Evolutionary conservation across 2,329 filamentous ascomycete genomes (phyloP).

Genomic region (Epichloe glyceriae): DNA sequence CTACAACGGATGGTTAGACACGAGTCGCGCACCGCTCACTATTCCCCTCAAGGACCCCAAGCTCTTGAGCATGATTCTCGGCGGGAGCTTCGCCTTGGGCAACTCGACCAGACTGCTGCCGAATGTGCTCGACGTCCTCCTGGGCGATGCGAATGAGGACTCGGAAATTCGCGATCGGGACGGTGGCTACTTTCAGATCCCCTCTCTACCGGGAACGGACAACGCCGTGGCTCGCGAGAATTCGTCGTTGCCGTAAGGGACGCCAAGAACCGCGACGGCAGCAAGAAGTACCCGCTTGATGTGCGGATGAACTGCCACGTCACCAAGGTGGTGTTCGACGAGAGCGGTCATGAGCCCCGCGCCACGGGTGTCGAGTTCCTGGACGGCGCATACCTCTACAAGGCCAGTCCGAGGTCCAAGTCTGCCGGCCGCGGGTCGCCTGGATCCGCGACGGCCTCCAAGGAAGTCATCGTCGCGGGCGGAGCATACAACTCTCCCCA

Average conservation of each 20-base stretch:
- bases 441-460: constrained; percentile 18
- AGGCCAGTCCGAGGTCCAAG: constrained; percentile 26
- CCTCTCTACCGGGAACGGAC: constrained; percentile 29
- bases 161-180: constrained; percentile 28
- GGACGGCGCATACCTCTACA: constrained; percentile 27
- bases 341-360: constrained; percentile 14
- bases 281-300: constrained; percentile 8
- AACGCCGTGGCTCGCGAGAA: constrained; percentile 34
- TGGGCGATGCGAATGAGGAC: constrained; percentile 39
- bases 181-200: constrained; percentile 30
- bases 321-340: constrained; percentile 23
- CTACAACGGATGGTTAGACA: constrained; percentile 42
- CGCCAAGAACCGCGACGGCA: constrained; percentile 11
- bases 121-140: constrained; percentile 24
- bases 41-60: constrained; percentile 39
- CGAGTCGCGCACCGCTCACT: constrained; percentile 34
- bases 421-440: constrained; percentile 12
- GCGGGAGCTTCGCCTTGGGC: constrained; percentile 15
- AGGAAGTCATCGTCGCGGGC: constrained; percentile 35
- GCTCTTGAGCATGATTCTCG: constrained; percentile 24
- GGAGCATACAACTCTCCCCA: constrained; percentile 34
- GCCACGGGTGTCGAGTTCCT: constrained; percentile 31
- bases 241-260: constrained; percentile 26
- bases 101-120: constrained; percentile 16
- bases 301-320: constrained; percentile 17